A percentile compares a stretch with the other conserved stretches of the same genome.
Conservation (phyloP, 2,329 filamentous ascomycete genomes). For the Berkeleyomyces basicola region DNA sequence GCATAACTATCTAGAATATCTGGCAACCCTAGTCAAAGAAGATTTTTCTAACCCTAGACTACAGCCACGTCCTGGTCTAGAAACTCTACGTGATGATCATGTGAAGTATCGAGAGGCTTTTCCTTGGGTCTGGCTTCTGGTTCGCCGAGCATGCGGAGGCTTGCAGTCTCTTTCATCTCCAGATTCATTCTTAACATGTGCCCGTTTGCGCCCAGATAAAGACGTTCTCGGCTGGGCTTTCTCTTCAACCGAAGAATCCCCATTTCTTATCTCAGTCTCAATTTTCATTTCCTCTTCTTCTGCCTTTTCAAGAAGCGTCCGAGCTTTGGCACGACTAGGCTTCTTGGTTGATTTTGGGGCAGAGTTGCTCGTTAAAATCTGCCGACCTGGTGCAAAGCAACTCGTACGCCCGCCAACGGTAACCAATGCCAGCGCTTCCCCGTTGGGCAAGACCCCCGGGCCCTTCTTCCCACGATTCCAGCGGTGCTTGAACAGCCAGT, state of each 20-base stretch:
- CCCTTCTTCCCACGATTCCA: slow-evolving; percentile 84
- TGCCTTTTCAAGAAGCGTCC: not conserved
- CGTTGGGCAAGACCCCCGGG: slow-evolving; percentile 54
- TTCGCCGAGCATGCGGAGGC: not conserved
- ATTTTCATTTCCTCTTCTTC: not conserved
- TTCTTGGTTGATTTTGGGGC: not conserved
- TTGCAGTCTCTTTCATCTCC: slow-evolving; percentile 6
- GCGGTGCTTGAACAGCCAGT: slow-evolving; percentile 77
- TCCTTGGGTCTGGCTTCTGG: not conserved
- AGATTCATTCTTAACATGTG: slow-evolving; percentile 19
- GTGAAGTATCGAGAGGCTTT: not conserved
- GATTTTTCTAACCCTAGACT: not conserved
- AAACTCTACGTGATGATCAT: not conserved
- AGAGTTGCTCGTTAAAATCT: slow-evolving; percentile 24
- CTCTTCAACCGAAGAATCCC: not conserved
- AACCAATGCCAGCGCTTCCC: slow-evolving; percentile 68
- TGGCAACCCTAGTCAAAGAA: not conserved
- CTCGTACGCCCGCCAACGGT: slow-evolving; percentile 86
- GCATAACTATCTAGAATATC: no score
- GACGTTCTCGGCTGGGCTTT: slow-evolving; percentile 1
- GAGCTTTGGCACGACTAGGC: not conserved
- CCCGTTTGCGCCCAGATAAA: slow-evolving; percentile 13
- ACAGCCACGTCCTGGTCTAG: not conserved
- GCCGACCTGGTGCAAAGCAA: slow-evolving; percentile 67
- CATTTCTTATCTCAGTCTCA: not conserved